Conservation (phyloP, 129 eudicot genomes). For the Centrapalus pauciflorus region DNA sequence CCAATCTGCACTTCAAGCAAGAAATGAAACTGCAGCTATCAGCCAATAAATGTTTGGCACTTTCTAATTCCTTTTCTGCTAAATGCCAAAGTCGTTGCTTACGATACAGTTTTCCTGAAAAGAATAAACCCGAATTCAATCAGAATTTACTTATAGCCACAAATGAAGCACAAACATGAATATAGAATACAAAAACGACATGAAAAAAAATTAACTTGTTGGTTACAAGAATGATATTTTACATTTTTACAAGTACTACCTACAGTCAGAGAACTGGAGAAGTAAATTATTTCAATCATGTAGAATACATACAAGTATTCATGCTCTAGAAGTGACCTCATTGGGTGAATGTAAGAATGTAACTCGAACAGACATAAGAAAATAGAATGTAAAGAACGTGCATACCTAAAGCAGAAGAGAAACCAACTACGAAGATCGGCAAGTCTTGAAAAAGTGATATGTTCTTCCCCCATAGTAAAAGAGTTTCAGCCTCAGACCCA, state of each 20-base stretch:
- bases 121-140: background rate
- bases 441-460: constrained; percentile 53
- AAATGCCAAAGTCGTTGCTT: constrained; percentile 55
- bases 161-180: constrained; percentile 5
- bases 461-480: constrained; percentile 66
- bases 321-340: background rate
- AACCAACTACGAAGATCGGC: constrained; percentile 57
- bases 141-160: constrained; percentile 10
- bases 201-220: background rate
- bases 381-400: background rate
- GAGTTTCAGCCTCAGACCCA: constrained; percentile 79
- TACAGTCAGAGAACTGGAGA: background rate
- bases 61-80: constrained; percentile 68
- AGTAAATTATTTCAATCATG: background rate
- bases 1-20: constrained; percentile 58
- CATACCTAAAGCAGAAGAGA: constrained; percentile 69
- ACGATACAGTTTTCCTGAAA: constrained; percentile 66
- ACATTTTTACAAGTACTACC: background rate
- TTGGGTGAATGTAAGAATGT: background rate
- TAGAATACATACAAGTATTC: constrained; percentile 3
- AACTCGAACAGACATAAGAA: background rate
- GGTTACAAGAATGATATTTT: background rate
- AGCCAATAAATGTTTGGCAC: constrained; percentile 47
- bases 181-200: constrained; percentile 2
- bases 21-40: constrained; percentile 32